Evolutionary conservation across 2,329 filamentous ascomycete species (phyloP).

Genomic region (Pseudogymnoascus sp.): DNA sequence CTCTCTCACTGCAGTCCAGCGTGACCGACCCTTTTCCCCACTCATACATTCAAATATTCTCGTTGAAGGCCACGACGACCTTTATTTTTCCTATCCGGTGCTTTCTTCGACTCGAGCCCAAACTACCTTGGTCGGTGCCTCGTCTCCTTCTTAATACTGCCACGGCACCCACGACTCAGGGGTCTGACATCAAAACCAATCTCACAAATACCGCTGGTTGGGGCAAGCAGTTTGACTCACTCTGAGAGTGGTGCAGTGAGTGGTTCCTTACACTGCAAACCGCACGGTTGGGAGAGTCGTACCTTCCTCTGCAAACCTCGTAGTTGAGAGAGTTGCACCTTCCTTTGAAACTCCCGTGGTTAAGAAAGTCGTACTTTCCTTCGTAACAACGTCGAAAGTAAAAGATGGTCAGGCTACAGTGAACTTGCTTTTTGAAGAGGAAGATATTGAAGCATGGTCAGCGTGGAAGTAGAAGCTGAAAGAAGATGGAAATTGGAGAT

Average conservation of each 20-base stretch:
- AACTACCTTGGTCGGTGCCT: neutral
- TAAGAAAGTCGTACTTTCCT: neutral
- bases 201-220: neutral
- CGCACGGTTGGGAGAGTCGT: neutral
- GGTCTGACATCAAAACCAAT: neutral
- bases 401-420: neutral
- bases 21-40: no score
- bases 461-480: no score
- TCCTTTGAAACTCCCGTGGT: neutral
- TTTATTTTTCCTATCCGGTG: no score
- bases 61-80: no score
- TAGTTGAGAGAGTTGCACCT: neutral
- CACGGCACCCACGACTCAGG: neutral
- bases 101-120: neutral
- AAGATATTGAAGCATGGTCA: no score
- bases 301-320: neutral
- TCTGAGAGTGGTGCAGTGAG: no score
- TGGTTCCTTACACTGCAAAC: neutral
- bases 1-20: no score
- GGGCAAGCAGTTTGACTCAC: no score
- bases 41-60: no score
- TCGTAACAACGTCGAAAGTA: neutral
- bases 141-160: neutral
- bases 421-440: no score
- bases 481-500: no score